Evolutionary conservation across 2,329 filamentous ascomycete genomes (phyloP).

Genomic region (Penicillium sp.): DNA sequence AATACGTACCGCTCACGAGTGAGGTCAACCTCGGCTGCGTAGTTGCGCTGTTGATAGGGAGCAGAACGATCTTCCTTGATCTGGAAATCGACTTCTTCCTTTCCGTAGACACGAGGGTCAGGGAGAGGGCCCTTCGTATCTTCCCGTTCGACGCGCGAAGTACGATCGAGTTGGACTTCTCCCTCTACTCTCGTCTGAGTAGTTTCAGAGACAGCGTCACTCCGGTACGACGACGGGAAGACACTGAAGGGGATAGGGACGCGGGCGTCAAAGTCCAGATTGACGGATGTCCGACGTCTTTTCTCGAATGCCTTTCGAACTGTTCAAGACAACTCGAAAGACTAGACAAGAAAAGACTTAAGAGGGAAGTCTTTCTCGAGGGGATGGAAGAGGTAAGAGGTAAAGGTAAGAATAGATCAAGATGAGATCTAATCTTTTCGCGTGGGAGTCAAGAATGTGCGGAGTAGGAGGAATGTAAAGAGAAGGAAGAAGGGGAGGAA

Average conservation of each 20-base stretch:
- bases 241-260: conserved; percentile 99
- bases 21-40: conserved; percentile 46
- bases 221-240: conserved; percentile 97
- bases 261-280: conserved; percentile 99
- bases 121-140: conserved; percentile 70
- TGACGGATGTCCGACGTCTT: conserved; percentile 74
- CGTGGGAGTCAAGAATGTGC: conserved; percentile 17
- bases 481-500: conserved; percentile 7
- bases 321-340: conserved; percentile 46
- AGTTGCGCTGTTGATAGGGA: conserved; percentile 33
- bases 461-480: conserved; percentile 19
- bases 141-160: conserved; percentile 94
- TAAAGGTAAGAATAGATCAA: conserved; percentile 9
- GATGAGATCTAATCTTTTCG: conserved; percentile 17
- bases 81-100: conserved; percentile 85
- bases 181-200: conserved; percentile 80
- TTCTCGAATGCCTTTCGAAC: conserved; percentile 61
- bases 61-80: conserved; percentile 49
- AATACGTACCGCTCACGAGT: conserved; percentile 48
- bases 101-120: conserved; percentile 61
- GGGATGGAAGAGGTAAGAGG: conserved; percentile 14
- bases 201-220: conserved; percentile 62
- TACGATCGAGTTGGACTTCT: conserved; percentile 70
- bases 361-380: conserved; percentile 37
- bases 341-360: conserved; percentile 48